Evolutionary conservation across 257 asterid genomes (phyloP).

Genomic region (Solanum appendiculatum): DNA sequence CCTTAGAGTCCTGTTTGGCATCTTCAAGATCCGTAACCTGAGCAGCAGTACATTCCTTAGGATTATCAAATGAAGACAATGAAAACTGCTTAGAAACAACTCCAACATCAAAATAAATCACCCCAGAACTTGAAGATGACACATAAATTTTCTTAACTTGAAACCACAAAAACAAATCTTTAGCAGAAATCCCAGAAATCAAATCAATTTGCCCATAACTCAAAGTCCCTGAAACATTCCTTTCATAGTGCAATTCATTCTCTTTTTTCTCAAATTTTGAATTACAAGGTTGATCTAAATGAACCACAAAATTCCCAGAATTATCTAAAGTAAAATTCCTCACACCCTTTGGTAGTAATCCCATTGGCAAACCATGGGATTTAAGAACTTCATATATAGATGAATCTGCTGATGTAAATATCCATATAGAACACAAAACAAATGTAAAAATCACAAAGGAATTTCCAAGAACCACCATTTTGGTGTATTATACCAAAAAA

Average conservation of each 20-base stretch:
- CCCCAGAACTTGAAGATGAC: constrained; percentile 79
- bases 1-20: constrained; percentile 32
- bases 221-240: constrained; percentile 52
- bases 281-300: constrained; percentile 72
- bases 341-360: constrained; percentile 85
- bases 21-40: constrained; percentile 39
- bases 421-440: not conserved
- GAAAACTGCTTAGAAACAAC: constrained; percentile 96
- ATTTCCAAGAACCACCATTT: constrained; percentile 4
- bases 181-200: constrained; percentile 79
- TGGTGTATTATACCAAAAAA: not conserved
- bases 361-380: constrained; percentile 72
- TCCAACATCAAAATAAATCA: constrained; percentile 89
- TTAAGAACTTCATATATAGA: constrained; percentile 62
- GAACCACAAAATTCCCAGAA: constrained; percentile 61
- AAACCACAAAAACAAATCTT: constrained; percentile 93
- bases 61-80: constrained; percentile 73
- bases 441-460: constrained; percentile 9
- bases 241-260: constrained; percentile 67
- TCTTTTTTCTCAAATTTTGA: constrained; percentile 58
- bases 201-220: constrained; percentile 55
- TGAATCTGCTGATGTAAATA: constrained; percentile 12
- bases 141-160: constrained; percentile 84
- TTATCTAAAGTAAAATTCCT: constrained; percentile 44
- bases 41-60: constrained; percentile 71